Evolutionary conservation across 495 filamentous ascomycete species (phyloP), one percentile per base, ranked within the genome.

Genomic region (Trichoderma virens): DNA sequence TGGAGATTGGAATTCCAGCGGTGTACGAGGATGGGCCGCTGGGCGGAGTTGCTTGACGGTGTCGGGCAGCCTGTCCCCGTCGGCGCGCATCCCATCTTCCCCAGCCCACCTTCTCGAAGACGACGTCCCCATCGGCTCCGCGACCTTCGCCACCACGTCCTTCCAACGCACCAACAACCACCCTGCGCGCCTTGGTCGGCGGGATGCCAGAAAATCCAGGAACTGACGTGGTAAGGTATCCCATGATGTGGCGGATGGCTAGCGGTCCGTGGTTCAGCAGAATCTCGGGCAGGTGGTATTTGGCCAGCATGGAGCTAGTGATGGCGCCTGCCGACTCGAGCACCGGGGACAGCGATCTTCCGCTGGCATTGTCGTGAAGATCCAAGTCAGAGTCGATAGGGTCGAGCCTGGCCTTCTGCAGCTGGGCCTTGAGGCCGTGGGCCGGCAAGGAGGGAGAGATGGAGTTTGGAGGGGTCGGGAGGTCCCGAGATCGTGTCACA

Each of bases 21-120:
- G 81, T 76, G 68, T 83, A 84, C 13, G 83, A 79, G 28, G 83
- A 71, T 69, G 67, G 72, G 75, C 72, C 79, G 71, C 72, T 74
- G 69, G 73, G 67, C 80, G 85, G 60, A 77, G 74, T 67, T 73
- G 79, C 70, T 73, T 75, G 54, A 70, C 66, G 69, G 63, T 68
- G 70, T 64, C 83, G 82, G 59, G 82, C 69, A 16, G 83, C 76
- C 66, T 92, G 86, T 30, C 85, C 90, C 63, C 86, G 85, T 72
- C 83, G 82, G 68, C 84, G 86, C 64, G 93, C 93, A 74, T 94
- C 88, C 94, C 94, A 98, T 59, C 91, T 86, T 60, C 94, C 94
- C 94, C 94, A 98, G 65, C 94, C 94, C 65, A 96, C 89, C 78
- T 98, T 98, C 73, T 95, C 89, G 70, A 97, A 98, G 68, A 89